Evolutionary conservation across 2,329 filamentous ascomycete genomes (phyloP).

Genomic region (Incumbomyces delicatus): DNA sequence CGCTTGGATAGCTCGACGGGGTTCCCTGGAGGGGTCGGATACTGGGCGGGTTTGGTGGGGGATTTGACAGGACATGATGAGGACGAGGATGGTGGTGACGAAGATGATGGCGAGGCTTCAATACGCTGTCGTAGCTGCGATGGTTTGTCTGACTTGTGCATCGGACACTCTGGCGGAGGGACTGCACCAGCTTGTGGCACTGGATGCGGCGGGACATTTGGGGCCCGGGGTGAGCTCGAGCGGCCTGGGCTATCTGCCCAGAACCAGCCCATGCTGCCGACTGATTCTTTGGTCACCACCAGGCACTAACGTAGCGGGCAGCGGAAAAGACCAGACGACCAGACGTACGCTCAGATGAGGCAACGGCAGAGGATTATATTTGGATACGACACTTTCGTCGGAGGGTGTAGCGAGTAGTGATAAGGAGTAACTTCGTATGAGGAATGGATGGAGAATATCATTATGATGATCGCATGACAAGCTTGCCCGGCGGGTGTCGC

Average conservation of each 20-base stretch:
- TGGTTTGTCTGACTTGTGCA: constrained; percentile 46
- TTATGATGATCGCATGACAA: too few relatives aligned
- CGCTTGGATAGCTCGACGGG: constrained; percentile 18
- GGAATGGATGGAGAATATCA: too few relatives aligned
- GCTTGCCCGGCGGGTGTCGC: too few relatives aligned
- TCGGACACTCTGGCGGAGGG: constrained; percentile 52
- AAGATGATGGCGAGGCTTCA: constrained; percentile 16
- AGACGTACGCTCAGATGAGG: too few relatives aligned
- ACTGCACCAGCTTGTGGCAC: constrained; percentile 38
- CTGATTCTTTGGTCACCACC: background rate
- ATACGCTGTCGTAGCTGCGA: constrained; percentile 22
- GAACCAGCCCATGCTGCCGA: constrained; percentile 56
- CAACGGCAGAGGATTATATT: too few relatives aligned
- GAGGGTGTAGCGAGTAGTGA: too few relatives aligned
- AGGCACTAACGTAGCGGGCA: too few relatives aligned
- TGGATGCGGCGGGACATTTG: constrained; percentile 36
- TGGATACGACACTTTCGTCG: too few relatives aligned
- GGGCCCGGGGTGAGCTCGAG: constrained; percentile 22
- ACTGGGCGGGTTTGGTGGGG: constrained; percentile 12
- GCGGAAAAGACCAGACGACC: too few relatives aligned
- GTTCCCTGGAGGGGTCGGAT: background rate
- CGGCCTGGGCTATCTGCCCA: constrained; percentile 52
- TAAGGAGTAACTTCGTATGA: too few relatives aligned
- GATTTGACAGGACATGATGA: constrained; percentile 24
- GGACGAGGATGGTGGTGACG: constrained; percentile 25